These are phyloP conservation scores for Chloris gayana DNA, from an alignment of 176 grass and related monocot species.

Conservation along the genomic window DNA sequence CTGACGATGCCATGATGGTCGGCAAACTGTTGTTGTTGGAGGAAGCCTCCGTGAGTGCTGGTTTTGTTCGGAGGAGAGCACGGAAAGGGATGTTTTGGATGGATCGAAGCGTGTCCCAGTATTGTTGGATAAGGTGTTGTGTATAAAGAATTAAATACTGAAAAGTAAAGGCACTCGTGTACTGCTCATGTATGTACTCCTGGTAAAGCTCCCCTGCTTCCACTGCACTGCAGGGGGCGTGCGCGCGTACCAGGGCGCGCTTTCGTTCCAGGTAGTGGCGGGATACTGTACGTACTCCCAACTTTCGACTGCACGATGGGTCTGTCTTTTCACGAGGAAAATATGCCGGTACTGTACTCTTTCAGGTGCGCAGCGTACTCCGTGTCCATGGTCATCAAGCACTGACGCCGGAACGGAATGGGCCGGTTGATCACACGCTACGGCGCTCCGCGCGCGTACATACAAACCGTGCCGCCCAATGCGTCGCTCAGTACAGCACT, in stretches of 20 bases:
- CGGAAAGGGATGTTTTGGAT: constrained; percentile 9
- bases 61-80: constrained; percentile 29
- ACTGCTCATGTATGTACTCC: not conserved
- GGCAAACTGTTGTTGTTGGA: not conserved
- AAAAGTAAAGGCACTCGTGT: constrained; percentile 18
- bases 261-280: not conserved
- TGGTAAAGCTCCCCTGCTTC: constrained; percentile 20
- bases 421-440: not conserved
- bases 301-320: not conserved
- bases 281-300: not conserved
- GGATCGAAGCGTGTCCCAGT: not conserved
- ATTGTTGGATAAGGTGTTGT: not conserved
- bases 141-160: not conserved
- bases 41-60: not conserved
- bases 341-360: not conserved
- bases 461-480: not conserved
- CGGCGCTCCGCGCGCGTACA: not conserved
- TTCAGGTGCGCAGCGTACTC: not conserved
- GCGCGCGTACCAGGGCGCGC: not conserved
- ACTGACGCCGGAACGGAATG: not conserved
- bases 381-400: not conserved
- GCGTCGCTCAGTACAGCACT: not conserved
- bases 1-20: not conserved
- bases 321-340: not conserved
- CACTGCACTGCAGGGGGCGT: not conserved